A percentile compares a stretch with the other conserved stretches of the same genome.
phyloP scores from a whole-genome alignment of 805 yeast species.

The Sugiyamaella marilandica region DNA sequence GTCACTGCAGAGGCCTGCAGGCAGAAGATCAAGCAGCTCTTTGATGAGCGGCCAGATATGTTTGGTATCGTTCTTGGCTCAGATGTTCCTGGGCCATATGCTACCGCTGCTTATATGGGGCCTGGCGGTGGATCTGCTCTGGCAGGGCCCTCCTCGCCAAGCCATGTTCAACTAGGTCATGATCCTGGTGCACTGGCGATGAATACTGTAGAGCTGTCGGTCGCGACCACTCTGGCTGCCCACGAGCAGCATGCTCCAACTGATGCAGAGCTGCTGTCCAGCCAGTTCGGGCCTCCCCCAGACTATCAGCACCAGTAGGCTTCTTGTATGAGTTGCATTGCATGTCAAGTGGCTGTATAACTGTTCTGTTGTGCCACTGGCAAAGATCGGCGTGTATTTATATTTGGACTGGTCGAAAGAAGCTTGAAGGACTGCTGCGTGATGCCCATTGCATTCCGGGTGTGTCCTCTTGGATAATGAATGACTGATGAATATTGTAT shows the following conservation, averaged over 20 bases:
- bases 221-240: too few species aligned
- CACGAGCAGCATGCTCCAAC: not conserved
- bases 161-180: not conserved
- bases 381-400: too few species aligned
- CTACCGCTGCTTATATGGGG: not conserved
- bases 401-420: too few species aligned
- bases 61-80: conserved; percentile 46
- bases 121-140: not conserved
- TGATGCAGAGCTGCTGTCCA: not conserved
- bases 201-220: too few species aligned
- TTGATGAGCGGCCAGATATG: conserved; percentile 48
- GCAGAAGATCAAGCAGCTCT: conserved; percentile 48
- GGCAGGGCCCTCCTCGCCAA: not conserved
- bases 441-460: too few species aligned
- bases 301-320: too few species aligned
- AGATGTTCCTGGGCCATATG: not conserved
- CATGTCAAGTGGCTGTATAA: too few species aligned
- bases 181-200: not conserved
- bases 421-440: too few species aligned
- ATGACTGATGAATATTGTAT: not conserved
- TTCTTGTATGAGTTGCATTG: too few species aligned
- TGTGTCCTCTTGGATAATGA: not conserved
- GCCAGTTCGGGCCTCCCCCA: not conserved
- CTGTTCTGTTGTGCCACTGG: too few species aligned
- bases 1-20: conserved; percentile 53